A percentile compares a stretch with the other conserved stretches of the same genome.
Evolutionary conservation across 495 filamentous ascomycete genomes (phyloP).

Genomic region (Penicillium coprophilum): DNA sequence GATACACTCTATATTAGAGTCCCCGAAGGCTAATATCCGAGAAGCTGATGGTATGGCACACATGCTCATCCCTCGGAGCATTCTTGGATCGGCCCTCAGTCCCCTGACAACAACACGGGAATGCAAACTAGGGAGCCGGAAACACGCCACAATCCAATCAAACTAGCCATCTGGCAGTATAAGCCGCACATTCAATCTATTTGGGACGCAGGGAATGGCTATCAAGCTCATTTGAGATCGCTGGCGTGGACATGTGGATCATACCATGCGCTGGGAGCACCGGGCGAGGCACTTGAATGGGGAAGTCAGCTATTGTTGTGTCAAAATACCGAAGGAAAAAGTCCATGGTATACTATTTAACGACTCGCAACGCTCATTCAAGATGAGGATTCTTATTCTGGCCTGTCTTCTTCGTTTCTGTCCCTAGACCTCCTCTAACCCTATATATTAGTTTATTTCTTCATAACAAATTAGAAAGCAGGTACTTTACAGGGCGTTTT

Average conservation of each 20-base stretch:
- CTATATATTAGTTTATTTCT: not conserved
- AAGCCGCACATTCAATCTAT: not conserved
- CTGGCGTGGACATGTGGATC: slow-evolving; percentile 21
- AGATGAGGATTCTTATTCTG: not conserved
- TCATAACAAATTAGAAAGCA: too few species aligned
- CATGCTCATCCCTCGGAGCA: slow-evolving; percentile 10
- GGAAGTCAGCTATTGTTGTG: slow-evolving; percentile 19
- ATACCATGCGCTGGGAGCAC: slow-evolving; percentile 18
- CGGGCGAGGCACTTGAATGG: slow-evolving; percentile 12
- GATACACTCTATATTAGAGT: not conserved
- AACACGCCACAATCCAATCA: slow-evolving; percentile 17
- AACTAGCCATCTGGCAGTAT: not conserved
- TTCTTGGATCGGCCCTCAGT: slow-evolving; percentile 19
- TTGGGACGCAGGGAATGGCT: not conserved
- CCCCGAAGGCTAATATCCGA: not conserved
- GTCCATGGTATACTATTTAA: slow-evolving; percentile 23
- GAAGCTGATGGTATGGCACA: not conserved
- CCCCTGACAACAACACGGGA: slow-evolving; percentile 30
- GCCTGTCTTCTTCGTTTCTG: not conserved
- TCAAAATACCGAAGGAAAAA: slow-evolving; percentile 20
- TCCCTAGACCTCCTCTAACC: not conserved
- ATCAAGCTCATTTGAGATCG: not conserved
- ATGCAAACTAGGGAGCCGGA: slow-evolving; percentile 17
- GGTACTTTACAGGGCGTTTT: not conserved
- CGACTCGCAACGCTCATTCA: not conserved